Base-by-base conservation (phyloP, 345 rosid genomes). In the Garcia nutans region DNA sequence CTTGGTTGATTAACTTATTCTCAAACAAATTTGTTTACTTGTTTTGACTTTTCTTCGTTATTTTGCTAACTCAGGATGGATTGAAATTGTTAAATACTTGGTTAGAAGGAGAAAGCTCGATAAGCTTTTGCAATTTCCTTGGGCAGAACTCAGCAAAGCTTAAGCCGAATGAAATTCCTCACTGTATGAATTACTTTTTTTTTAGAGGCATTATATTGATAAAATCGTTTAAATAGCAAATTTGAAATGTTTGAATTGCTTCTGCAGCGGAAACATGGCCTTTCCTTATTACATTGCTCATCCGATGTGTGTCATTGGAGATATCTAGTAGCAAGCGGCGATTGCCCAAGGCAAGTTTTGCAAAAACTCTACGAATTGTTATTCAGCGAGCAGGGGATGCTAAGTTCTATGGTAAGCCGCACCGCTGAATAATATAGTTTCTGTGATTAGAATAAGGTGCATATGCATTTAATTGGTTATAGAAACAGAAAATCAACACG, bases 241-340 rank as follows among this genome's bases (percentile, higher is more conserved):
- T 54, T 62, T 80, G 56, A 74, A 74, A 24, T 59, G 8, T 50
- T 70, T 74, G 44, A 54, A 75, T 85, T 84, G 75, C 76, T 79
- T 77, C 42, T 84, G 86, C 94, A 92, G 97, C 92, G 75, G 99
- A 92, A 77, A 88, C 97, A 13, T 94, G 98, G 97, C 97, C 97
- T 1, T 94, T 88, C 85, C 79, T 94, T 37, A 72, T 90, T 49
- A 83, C 86, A 69, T 79, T 90, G 84, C 95, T 94, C 47, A 76
- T 84, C 45, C 90, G 83, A 52, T 89, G 98, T 73, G 93, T 93
- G 52, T 86, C 94, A 2, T 49, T 76, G 77, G 99, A 95, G 86
- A 85, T 91, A 70, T 86, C 94, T 64, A 74, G 87, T n/a, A 85
- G 90, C 87, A 95, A 93, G 81, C 83, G 90, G 31, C 87, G 94